phyloP scores from a whole-genome alignment of 768 basidiomycete species.

The Leccinum fibrillosum region DNA sequence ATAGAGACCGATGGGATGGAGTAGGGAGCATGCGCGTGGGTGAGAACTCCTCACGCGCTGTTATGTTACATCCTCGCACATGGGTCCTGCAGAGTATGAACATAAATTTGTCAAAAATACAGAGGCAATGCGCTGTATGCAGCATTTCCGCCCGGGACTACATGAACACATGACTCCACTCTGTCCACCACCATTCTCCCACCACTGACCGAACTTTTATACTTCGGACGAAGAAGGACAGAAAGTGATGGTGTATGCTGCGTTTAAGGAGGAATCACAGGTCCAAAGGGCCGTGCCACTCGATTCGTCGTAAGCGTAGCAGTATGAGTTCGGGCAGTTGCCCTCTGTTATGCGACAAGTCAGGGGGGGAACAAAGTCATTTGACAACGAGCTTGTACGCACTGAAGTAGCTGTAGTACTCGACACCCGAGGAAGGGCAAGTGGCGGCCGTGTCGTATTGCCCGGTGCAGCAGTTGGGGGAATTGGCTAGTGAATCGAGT shows the following conservation, averaged over 20 bases:
- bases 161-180: neutral
- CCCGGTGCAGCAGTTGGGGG: conserved; percentile 65
- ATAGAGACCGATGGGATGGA: neutral
- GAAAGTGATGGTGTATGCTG: conserved; percentile 47
- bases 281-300: conserved; percentile 45
- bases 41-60: neutral
- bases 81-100: neutral
- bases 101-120: neutral
- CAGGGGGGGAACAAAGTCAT: conserved; percentile 1
- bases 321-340: conserved; percentile 47
- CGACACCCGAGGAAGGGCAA: conserved; percentile 49
- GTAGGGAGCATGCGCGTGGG: neutral
- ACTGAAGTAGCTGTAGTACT: conserved; percentile 48
- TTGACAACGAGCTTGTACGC: conserved; percentile 4
- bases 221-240: conserved; percentile 32
- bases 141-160: neutral
- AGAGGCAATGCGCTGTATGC: neutral
- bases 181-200: neutral
- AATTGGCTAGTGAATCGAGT: conserved; percentile 40
- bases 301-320: conserved; percentile 50
- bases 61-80: neutral
- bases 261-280: conserved; percentile 32
- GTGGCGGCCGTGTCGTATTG: conserved; percentile 47
- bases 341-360: conserved; percentile 27
- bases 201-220: neutral